A percentile compares a stretch with the other conserved stretches of the same genome.
These are phyloP conservation scores for Diaporthe ilicicola DNA, from an alignment of 2,329 filamentous ascomycete genomes.

Conservation along the genomic window DNA sequence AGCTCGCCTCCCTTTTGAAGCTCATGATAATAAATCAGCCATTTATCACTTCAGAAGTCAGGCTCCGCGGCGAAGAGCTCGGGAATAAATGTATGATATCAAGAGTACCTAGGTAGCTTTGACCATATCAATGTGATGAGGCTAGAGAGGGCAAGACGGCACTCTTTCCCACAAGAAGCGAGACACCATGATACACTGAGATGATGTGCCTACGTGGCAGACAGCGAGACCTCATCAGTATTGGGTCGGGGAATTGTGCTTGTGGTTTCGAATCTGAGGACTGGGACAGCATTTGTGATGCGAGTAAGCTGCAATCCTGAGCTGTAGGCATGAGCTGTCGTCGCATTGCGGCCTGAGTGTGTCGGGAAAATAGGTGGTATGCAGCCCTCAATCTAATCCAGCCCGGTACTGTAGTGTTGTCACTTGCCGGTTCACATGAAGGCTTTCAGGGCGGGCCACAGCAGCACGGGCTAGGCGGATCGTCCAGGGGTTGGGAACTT, in stretches of 20 bases:
- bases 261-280: too few species aligned
- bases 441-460: background rate
- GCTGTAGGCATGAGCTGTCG: background rate
- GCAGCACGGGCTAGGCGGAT: background rate
- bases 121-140: background rate
- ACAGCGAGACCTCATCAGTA: background rate
- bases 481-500: background rate
- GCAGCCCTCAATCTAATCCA: background rate
- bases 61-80: too few species aligned
- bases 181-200: background rate
- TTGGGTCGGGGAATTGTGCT: background rate
- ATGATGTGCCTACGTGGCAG: background rate
- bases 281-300: background rate
- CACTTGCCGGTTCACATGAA: background rate
- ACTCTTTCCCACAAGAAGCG: background rate
- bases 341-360: background rate
- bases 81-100: too few species aligned
- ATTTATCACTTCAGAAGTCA: too few species aligned
- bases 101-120: too few species aligned
- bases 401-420: background rate
- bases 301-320: background rate
- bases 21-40: too few species aligned
- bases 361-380: background rate
- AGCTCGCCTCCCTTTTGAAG: too few species aligned
- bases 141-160: background rate